These are phyloP conservation scores for Alternaria atra DNA, from an alignment of 2,329 filamentous ascomycete species.

Conservation along the genomic window DNA sequence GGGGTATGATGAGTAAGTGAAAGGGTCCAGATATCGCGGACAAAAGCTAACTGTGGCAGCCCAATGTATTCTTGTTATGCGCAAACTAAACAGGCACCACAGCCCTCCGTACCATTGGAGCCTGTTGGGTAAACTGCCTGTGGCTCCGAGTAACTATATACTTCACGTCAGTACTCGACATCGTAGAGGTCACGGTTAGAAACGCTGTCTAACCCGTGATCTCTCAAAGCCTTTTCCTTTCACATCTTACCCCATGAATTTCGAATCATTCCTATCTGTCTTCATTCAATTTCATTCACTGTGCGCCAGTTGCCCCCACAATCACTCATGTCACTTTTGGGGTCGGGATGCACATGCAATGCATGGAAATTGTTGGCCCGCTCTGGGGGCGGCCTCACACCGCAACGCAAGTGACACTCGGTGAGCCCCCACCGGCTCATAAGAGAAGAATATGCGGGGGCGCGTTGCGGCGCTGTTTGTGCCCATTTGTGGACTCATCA, in stretches of 20 bases:
- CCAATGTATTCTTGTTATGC: conserved; percentile 45
- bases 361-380: neutral
- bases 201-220: neutral
- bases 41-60: conserved; percentile 21
- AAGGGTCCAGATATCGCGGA: neutral
- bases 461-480: neutral
- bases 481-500: neutral
- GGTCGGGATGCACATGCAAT: neutral
- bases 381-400: neutral
- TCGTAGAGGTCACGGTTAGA: too few species aligned
- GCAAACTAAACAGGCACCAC: conserved; percentile 30
- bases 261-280: neutral
- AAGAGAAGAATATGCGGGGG: neutral
- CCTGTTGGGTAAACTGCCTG: conserved; percentile 15
- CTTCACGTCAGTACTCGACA: neutral
- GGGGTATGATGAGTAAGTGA: conserved; percentile 44
- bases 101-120: conserved; percentile 33
- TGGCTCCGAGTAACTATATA: neutral
- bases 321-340: neutral
- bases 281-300: neutral
- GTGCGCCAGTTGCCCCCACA: too few species aligned
- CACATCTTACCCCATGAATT: neutral
- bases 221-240: neutral
- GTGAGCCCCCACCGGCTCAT: neutral
- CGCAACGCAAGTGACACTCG: neutral